A percentile compares a stretch with the other conserved stretches of the same genome.
Evolutionary conservation across 2,329 filamentous ascomycete species (phyloP).

Genomic region (Penicillium sclerotigenum): DNA sequence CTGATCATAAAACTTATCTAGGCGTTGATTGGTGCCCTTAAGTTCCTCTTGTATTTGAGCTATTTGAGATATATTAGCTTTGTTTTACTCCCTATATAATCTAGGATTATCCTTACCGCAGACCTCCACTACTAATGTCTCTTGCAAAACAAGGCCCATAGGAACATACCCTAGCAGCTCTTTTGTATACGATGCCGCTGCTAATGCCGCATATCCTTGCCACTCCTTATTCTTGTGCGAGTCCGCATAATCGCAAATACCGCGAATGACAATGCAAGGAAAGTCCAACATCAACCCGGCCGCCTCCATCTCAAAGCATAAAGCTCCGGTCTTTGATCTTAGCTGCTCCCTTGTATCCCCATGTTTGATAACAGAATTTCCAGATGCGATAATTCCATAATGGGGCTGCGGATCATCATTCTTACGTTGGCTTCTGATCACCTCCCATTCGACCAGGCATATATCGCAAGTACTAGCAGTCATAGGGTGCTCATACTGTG

Average conservation of each 20-base stretch:
- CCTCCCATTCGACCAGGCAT: conserved; percentile 11
- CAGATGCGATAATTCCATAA: conserved; percentile 22
- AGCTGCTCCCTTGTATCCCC: conserved; percentile 11
- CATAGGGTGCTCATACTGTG: conserved; percentile 3
- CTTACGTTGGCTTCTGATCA: conserved; percentile 8
- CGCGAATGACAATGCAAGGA: not conserved
- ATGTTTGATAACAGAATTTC: conserved; percentile 15
- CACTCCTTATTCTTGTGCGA: conserved; percentile 4
- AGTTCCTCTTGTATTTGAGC: too few species aligned
- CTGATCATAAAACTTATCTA: conserved; percentile 9
- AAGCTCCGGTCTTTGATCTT: not conserved
- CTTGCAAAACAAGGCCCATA: conserved; percentile 1
- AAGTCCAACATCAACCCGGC: not conserved
- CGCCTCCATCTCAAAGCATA: conserved; percentile 8
- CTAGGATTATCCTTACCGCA: not conserved
- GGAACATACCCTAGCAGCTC: conserved; percentile 13
- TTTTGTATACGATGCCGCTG: conserved; percentile 15
- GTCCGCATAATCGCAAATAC: conserved; percentile 17
- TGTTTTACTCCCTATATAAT: too few species aligned
- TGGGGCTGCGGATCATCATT: not conserved
- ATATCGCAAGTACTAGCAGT: conserved; percentile 2
- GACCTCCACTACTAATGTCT: not conserved
- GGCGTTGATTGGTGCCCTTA: not conserved
- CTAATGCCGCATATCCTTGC: conserved; percentile 14
- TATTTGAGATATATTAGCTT: too few species aligned